Conservation (phyloP, 2,329 filamentous ascomycete genomes). For the Elsinoe ampelina region DNA sequence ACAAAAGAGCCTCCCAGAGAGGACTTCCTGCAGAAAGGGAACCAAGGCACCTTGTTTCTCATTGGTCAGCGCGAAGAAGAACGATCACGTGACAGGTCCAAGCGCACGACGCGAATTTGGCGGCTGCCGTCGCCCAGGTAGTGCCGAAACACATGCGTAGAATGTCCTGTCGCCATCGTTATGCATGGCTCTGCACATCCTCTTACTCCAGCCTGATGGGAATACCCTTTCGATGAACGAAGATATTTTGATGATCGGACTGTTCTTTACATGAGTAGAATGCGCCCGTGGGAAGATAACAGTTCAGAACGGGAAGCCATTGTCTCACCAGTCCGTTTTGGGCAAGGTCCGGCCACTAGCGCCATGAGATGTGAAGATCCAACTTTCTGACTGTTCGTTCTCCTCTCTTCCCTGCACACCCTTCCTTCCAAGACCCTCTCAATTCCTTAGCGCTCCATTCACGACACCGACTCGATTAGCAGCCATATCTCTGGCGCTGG, state of each 20-base stretch:
- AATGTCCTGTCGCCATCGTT: neutral
- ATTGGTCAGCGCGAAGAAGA: neutral
- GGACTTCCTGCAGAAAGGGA: neutral
- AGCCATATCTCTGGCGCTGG: too few species aligned
- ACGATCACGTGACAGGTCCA: neutral
- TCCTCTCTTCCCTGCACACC: slow-evolving; percentile 1
- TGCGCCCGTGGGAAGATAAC: slow-evolving; percentile 2
- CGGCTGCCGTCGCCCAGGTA: neutral
- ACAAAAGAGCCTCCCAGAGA: neutral
- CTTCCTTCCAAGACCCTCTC: neutral
- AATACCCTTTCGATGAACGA: too few species aligned
- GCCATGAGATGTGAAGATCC: neutral
- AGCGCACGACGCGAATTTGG: neutral
- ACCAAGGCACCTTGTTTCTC: neutral
- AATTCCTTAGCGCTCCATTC: neutral
- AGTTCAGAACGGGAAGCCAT: neutral
- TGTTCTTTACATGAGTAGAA: neutral
- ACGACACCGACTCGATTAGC: too few species aligned
- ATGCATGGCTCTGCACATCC: too few species aligned
- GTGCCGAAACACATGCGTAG: neutral
- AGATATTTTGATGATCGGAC: neutral
- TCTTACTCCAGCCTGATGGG: too few species aligned
- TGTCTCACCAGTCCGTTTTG: neutral
- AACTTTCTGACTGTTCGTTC: slow-evolving; percentile 1
- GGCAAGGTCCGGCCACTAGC: neutral